phyloP scores from a whole-genome alignment of 2,329 filamentous ascomycete genomes.

The Verticillium tricorpus region DNA sequence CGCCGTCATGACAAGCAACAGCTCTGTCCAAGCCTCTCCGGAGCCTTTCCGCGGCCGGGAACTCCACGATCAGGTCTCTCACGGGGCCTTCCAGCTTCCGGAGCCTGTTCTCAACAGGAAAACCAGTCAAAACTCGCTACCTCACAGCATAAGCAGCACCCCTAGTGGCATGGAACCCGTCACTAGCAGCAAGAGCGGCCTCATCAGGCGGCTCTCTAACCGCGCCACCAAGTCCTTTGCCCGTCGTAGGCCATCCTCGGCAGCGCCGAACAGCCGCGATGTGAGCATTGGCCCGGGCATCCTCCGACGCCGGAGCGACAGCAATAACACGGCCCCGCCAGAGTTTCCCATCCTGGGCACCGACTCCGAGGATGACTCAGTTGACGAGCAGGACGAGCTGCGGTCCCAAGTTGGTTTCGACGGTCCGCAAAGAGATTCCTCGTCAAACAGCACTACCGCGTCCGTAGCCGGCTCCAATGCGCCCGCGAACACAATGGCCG shows the following conservation, averaged over 20 bases:
- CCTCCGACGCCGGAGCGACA: constrained; percentile 82
- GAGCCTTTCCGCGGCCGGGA: constrained; percentile 55
- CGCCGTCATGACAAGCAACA: constrained; percentile 52
- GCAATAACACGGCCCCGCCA: constrained; percentile 66
- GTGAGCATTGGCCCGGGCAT: constrained; percentile 87
- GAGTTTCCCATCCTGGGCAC: constrained; percentile 38
- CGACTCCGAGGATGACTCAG: constrained; percentile 55
- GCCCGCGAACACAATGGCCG: constrained; percentile 39
- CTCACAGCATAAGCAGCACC: constrained; percentile 51
- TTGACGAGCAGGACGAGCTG: constrained; percentile 45
- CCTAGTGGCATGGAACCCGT: constrained; percentile 52
- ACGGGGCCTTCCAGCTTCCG: constrained; percentile 63
- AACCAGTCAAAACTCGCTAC: constrained; percentile 59
- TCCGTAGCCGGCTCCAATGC: constrained; percentile 39
- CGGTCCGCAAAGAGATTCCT: constrained; percentile 39
- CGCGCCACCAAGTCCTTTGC: constrained; percentile 63
- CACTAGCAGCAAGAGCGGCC: constrained; percentile 23
- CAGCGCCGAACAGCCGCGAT: constrained; percentile 72
- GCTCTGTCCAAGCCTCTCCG: constrained; percentile 63
- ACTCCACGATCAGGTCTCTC: constrained; percentile 43
- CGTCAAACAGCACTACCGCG: constrained; percentile 40
- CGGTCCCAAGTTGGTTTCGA: constrained; percentile 36
- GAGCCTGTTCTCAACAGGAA: constrained; percentile 63
- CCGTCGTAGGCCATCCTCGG: constrained; percentile 72
- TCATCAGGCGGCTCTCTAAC: constrained; percentile 84